Evolutionary conservation across 768 basidiomycete genomes (phyloP).

Genomic region (Agrocybe praecox): DNA sequence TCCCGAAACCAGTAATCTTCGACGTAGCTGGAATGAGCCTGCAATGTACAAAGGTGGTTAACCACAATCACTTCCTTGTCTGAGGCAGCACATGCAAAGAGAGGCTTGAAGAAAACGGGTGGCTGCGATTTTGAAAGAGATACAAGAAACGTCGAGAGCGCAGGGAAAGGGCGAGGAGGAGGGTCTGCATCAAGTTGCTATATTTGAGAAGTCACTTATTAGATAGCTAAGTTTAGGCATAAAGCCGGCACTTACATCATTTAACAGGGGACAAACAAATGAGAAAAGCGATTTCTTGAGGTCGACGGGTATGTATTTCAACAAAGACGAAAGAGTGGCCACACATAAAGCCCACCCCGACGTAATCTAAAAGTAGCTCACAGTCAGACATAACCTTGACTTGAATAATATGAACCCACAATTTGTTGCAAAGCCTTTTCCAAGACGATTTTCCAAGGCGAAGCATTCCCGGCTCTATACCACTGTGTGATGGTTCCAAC

Average conservation of each 20-base stretch:
- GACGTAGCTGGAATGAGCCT: slow-evolving; percentile 53
- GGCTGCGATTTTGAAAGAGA: slow-evolving; percentile 54
- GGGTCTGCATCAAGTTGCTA: slow-evolving; percentile 60
- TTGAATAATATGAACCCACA: slow-evolving; percentile 20
- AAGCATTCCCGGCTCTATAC: slow-evolving; percentile 15
- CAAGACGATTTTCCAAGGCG: slow-evolving; percentile 23
- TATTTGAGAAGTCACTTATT: neutral
- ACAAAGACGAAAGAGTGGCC: slow-evolving; percentile 41
- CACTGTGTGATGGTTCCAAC: slow-evolving; percentile 17
- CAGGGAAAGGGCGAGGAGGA: slow-evolving; percentile 46
- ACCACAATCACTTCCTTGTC: slow-evolving; percentile 61
- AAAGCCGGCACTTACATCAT: slow-evolving; percentile 42
- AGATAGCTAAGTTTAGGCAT: neutral
- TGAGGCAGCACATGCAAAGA: slow-evolving; percentile 71
- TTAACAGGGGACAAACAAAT: slow-evolving; percentile 45
- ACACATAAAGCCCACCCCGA: slow-evolving; percentile 46
- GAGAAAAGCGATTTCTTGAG: slow-evolving; percentile 41
- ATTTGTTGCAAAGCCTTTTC: slow-evolving; percentile 21
- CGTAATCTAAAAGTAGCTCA: slow-evolving; percentile 16
- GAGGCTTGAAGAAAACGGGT: slow-evolving; percentile 69
- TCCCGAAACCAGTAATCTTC: slow-evolving; percentile 69
- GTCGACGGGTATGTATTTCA: slow-evolving; percentile 49
- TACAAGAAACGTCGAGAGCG: slow-evolving; percentile 54
- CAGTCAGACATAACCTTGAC: neutral
- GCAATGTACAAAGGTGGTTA: slow-evolving; percentile 58